Conservation (phyloP, 371 early-diverging fungal genomes). For the Mucor indicus region DNA sequence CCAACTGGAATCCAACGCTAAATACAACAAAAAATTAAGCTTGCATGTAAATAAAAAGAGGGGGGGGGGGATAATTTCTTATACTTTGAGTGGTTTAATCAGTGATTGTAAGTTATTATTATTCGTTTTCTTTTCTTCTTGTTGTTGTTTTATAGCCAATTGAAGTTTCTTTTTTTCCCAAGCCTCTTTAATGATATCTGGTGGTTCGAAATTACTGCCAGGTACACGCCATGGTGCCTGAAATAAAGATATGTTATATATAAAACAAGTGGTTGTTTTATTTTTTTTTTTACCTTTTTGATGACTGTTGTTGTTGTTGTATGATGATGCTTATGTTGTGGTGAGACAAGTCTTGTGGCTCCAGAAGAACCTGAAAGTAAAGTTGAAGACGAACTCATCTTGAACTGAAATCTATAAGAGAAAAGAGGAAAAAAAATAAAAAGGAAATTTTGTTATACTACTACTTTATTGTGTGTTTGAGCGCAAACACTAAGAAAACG, state of each 20-base stretch:
- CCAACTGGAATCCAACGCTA: constrained; percentile 46
- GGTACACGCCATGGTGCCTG: constrained; percentile 49
- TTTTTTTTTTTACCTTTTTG: neutral
- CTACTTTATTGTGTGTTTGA: too few species aligned
- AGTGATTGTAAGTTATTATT: constrained; percentile 12
- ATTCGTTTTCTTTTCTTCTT: constrained; percentile 6
- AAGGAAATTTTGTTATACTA: too few species aligned
- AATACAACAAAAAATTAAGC: constrained; percentile 7
- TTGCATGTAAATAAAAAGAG: too few species aligned
- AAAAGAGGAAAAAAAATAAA: too few species aligned
- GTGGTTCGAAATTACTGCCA: constrained; percentile 42
- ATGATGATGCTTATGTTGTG: constrained; percentile 9
- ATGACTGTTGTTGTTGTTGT: constrained; percentile 7
- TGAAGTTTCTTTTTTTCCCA: constrained; percentile 27
- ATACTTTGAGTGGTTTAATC: constrained; percentile 6
- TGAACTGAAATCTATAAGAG: neutral
- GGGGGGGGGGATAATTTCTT: neutral
- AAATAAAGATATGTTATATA: constrained; percentile 1
- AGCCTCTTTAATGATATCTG: constrained; percentile 47
- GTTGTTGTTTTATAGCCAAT: constrained; percentile 6
- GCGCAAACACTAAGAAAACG: too few species aligned
- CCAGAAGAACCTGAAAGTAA: constrained; percentile 21
- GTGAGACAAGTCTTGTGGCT: constrained; percentile 17
- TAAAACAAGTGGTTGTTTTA: neutral
- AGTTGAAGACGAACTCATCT: constrained; percentile 23